phyloP scores from a whole-genome alignment of 495 filamentous ascomycete species.

The Hapsidospora chrysogenum region DNA sequence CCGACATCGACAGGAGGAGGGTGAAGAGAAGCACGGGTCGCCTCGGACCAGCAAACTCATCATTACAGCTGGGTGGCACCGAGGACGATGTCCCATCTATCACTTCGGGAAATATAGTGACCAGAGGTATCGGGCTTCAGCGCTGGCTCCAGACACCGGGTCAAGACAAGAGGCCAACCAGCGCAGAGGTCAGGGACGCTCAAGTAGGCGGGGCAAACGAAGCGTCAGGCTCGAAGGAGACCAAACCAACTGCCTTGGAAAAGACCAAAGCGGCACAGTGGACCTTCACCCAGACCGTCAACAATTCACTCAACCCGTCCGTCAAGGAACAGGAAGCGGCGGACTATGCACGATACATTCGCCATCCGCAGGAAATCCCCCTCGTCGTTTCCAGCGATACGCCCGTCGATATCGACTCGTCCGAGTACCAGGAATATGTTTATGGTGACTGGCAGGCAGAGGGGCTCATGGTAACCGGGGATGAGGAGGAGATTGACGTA shows the following conservation, averaged over 20 bases:
- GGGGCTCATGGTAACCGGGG: slow-evolving; percentile 11
- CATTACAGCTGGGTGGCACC: slow-evolving; percentile 10
- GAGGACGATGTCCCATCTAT: slow-evolving; percentile 20
- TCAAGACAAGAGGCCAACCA: not conserved
- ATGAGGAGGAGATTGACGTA: slow-evolving; percentile 53
- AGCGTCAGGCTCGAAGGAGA: not conserved
- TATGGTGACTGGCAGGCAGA: slow-evolving; percentile 33
- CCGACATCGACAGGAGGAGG: slow-evolving; percentile 33
- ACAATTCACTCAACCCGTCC: slow-evolving; percentile 61
- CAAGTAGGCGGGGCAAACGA: too few relatives aligned
- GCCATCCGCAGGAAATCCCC: slow-evolving; percentile 76
- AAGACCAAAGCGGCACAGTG: slow-evolving; percentile 62
- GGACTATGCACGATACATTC: slow-evolving; percentile 83
- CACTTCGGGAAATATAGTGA: slow-evolving; percentile 19
- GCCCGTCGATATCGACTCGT: slow-evolving; percentile 28
- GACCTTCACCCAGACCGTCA: slow-evolving; percentile 73
- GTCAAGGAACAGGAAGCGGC: slow-evolving; percentile 58
- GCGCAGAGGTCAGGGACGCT: too few relatives aligned
- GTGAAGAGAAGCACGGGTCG: slow-evolving; percentile 39
- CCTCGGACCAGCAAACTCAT: not conserved
- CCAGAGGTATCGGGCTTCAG: slow-evolving; percentile 15
- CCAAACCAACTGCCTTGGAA: slow-evolving; percentile 25
- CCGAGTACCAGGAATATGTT: slow-evolving; percentile 63
- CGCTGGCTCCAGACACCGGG: slow-evolving; percentile 31
- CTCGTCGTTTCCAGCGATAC: slow-evolving; percentile 65